Evolutionary conservation across 2,329 filamentous ascomycete genomes (phyloP).

Genomic region (Cercospora beticola): DNA sequence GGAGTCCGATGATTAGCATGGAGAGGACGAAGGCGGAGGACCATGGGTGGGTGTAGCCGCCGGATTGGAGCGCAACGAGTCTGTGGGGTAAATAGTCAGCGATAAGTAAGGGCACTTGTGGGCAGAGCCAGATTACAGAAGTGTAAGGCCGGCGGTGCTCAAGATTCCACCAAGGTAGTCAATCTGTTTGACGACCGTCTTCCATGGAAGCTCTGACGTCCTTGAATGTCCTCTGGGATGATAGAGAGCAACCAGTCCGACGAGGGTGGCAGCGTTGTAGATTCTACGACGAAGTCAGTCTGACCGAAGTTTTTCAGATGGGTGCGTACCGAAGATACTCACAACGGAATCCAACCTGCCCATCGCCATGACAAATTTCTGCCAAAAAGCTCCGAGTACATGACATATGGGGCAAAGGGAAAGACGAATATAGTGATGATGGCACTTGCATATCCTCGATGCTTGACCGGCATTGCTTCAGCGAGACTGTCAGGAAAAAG

Average conservation of each 20-base stretch:
- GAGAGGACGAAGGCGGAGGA: neutral
- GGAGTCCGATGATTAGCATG: neutral
- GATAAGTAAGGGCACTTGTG: neutral
- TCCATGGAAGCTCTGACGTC: neutral
- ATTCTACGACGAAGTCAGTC: neutral
- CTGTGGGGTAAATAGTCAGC: neutral
- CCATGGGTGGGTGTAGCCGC: neutral
- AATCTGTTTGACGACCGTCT: neutral
- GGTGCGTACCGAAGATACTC: neutral
- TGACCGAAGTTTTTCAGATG: neutral
- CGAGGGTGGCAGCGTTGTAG: neutral
- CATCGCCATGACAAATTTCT: neutral
- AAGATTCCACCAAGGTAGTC: neutral
- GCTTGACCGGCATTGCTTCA: neutral
- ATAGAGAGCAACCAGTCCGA: neutral
- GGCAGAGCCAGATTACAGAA: neutral
- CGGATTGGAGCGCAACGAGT: neutral
- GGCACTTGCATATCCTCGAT: neutral
- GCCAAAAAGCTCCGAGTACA: neutral
- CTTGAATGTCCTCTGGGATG: neutral
- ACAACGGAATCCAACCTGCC: neutral
- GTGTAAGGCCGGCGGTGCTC: neutral
- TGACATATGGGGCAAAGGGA: neutral
- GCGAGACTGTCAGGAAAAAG: too few species aligned
- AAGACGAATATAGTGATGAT: neutral